These are phyloP conservation scores for Macadamia tetraphylla DNA, from an alignment of 164 flowering plant species.

Conservation along the genomic window DNA sequence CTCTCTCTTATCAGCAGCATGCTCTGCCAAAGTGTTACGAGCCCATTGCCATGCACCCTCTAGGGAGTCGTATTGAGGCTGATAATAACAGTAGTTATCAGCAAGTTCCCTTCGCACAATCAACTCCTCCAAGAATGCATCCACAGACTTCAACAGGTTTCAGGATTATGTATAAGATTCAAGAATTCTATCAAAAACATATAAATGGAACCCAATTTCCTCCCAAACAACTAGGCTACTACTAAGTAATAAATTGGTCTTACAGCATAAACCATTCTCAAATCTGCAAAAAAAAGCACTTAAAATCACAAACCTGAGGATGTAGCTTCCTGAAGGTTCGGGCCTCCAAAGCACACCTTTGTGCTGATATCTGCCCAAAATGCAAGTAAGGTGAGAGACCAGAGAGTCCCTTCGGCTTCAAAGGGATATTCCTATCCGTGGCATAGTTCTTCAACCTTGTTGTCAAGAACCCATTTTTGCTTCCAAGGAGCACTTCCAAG, in stretches of 20 bases:
- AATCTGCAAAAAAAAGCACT: background rate
- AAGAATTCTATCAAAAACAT: background rate
- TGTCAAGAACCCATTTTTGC: slow-evolving; percentile 68
- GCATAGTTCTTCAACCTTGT: slow-evolving; percentile 64
- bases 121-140: slow-evolving; percentile 86
- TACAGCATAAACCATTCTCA: background rate
- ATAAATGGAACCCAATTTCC: background rate
- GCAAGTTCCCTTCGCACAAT: slow-evolving; percentile 89
- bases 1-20: slow-evolving; percentile 84
- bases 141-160: slow-evolving; percentile 61
- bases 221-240: background rate
- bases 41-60: slow-evolving; percentile 99
- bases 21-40: slow-evolving; percentile 70
- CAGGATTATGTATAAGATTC: background rate
- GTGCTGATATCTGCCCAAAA: slow-evolving; percentile 93
- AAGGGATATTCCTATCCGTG: slow-evolving; percentile 72
- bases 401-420: slow-evolving; percentile 74
- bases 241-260: background rate
- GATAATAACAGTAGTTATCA: slow-evolving; percentile 92
- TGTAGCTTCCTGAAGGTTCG: slow-evolving; percentile 38
- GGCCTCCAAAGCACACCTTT: slow-evolving; percentile 90
- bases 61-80: slow-evolving; percentile 81
- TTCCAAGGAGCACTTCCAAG: slow-evolving; percentile 67
- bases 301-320: slow-evolving; percentile 56
- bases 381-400: slow-evolving; percentile 97